phyloP scores from a whole-genome alignment of 1,139 yeast genomes.

The Yamadazyma mexicana region DNA sequence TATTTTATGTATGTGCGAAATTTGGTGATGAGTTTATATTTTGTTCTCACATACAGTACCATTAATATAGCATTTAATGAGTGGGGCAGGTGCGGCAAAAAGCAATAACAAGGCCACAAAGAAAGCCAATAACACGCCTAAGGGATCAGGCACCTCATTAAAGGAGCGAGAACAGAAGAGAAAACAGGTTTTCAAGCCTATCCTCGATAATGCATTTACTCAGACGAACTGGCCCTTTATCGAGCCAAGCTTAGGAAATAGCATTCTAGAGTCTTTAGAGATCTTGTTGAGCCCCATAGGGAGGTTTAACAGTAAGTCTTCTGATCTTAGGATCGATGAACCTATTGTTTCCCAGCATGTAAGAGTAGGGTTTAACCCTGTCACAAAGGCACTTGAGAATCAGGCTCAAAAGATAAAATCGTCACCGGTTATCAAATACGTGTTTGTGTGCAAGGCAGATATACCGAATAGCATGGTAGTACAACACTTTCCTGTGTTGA shows the following conservation, averaged over 20 bases:
- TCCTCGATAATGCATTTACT: slow-evolving; percentile 61
- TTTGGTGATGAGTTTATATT: slow-evolving; percentile 1
- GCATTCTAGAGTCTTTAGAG: slow-evolving; percentile 41
- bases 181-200: slow-evolving; percentile 58
- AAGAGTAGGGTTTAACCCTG: slow-evolving; percentile 55
- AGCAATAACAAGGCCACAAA: neutral
- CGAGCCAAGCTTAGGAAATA: slow-evolving; percentile 34
- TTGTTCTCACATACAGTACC: neutral
- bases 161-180: slow-evolving; percentile 46
- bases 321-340: slow-evolving; percentile 15
- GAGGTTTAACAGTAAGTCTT: slow-evolving; percentile 21
- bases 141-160: slow-evolving; percentile 26
- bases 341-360: slow-evolving; percentile 12
- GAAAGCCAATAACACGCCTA: neutral
- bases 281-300: slow-evolving; percentile 40
- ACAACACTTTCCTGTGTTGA: slow-evolving; percentile 53
- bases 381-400: slow-evolving; percentile 48
- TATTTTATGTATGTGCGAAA: slow-evolving; percentile 1
- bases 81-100: neutral
- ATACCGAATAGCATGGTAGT: slow-evolving; percentile 48
- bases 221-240: slow-evolving; percentile 55
- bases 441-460: slow-evolving; percentile 58
- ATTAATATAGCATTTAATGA: neutral
- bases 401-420: slow-evolving; percentile 32
- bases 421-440: slow-evolving; percentile 29